Conservation (phyloP, 2,329 filamentous ascomycete species). For the Aureobasidium melanogenum region DNA sequence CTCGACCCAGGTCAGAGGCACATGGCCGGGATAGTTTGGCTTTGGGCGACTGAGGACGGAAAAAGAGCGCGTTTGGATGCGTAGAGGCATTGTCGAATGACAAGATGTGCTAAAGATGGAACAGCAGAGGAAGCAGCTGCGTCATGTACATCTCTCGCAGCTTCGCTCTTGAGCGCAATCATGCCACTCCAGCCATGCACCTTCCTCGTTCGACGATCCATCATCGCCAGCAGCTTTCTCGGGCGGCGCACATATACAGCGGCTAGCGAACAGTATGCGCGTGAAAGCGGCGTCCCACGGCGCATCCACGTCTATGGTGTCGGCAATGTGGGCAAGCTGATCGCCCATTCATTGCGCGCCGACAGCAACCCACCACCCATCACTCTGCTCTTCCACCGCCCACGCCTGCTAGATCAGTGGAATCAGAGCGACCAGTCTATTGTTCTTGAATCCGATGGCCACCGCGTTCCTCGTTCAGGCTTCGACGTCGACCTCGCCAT, state of each 20-base stretch:
- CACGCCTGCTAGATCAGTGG: slow-evolving; percentile 38
- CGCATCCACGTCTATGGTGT: slow-evolving; percentile 70
- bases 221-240: background rate
- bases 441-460: slow-evolving; percentile 36
- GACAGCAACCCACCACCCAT: slow-evolving; percentile 58
- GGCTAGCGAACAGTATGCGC: slow-evolving; percentile 23
- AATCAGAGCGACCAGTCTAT: slow-evolving; percentile 37
- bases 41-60: slow-evolving; percentile 77
- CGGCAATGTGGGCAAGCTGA: slow-evolving; percentile 72
- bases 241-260: background rate
- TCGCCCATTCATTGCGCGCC: slow-evolving; percentile 62
- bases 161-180: background rate
- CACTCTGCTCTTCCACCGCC: slow-evolving; percentile 66
- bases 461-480: slow-evolving; percentile 29
- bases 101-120: background rate
- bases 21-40: slow-evolving; percentile 85
- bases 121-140: background rate
- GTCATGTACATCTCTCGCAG: background rate
- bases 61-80: slow-evolving; percentile 41
- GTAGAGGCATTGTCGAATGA: background rate
- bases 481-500: slow-evolving; percentile 38
- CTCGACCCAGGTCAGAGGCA: slow-evolving; percentile 74
- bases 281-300: slow-evolving; percentile 21
- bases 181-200: background rate
- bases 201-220: background rate